phyloP scores from a whole-genome alignment of 495 filamentous ascomycete genomes.

The Tuber brumale region DNA sequence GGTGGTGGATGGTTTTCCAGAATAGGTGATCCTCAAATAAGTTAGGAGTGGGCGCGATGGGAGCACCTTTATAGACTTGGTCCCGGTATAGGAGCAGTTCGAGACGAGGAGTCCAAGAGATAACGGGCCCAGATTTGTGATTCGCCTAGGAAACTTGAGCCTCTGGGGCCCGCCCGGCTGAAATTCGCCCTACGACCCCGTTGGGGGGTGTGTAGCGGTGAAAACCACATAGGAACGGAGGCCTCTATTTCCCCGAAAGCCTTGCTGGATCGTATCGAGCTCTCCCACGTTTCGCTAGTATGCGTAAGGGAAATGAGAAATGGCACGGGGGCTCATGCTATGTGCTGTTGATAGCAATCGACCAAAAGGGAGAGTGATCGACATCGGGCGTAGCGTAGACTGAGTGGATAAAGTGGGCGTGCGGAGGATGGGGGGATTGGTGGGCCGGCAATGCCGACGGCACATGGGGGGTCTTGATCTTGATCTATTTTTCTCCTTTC shows the following conservation, averaged over 20 bases:
- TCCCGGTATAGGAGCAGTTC: not conserved
- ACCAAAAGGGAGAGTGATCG: slow-evolving; percentile 23
- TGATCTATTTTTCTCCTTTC: slow-evolving; percentile 2
- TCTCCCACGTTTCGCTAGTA: slow-evolving; percentile 8
- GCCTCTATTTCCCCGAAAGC: not conserved
- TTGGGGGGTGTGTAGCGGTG: not conserved
- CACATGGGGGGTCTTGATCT: not conserved
- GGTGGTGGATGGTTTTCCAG: not conserved
- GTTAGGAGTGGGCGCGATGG: slow-evolving; percentile 15
- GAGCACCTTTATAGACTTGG: slow-evolving; percentile 14
- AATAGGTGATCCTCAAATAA: slow-evolving; percentile 1
- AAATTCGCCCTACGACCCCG: not conserved
- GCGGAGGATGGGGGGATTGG: not conserved
- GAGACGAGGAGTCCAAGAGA: not conserved
- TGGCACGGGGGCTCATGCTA: slow-evolving; percentile 4
- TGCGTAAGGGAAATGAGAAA: not conserved
- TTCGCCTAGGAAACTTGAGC: not conserved
- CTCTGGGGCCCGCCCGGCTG: not conserved
- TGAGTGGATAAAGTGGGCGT: slow-evolving; percentile 6
- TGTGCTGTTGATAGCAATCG: not conserved
- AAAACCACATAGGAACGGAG: not conserved
- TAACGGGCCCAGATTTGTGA: not conserved
- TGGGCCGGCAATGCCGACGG: slow-evolving; percentile 1
- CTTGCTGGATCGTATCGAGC: not conserved
- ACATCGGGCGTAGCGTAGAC: not conserved